These are phyloP conservation scores for Termitomyces bulborhizus DNA, from an alignment of 768 basidiomycete species.

Conservation along the genomic window DNA sequence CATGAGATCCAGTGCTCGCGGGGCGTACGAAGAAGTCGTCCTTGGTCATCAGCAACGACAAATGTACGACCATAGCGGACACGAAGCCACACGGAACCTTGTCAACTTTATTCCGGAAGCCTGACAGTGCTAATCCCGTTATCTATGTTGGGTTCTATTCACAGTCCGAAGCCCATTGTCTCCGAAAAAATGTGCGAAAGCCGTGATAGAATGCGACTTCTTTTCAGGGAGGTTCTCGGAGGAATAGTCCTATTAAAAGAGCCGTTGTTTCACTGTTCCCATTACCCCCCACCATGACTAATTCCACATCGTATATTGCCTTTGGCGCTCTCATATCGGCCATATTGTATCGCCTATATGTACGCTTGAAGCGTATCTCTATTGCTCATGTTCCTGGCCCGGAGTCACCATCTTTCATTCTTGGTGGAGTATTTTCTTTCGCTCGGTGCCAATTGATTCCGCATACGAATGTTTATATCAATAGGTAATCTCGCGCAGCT, in stretches of 20 bases:
- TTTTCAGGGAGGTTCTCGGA: not conserved
- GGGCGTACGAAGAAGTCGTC: constrained; percentile 1
- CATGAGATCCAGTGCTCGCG: not conserved
- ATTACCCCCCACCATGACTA: constrained; percentile 6
- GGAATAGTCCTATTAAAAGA: not conserved
- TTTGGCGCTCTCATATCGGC: constrained; percentile 5
- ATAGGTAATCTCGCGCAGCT: constrained; percentile 24
- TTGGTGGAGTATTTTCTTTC: constrained; percentile 20
- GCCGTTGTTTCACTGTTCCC: not conserved
- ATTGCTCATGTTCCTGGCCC: constrained; percentile 30
- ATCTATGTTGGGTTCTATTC: not conserved
- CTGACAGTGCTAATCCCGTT: not conserved
- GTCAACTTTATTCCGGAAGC: not conserved
- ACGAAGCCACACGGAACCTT: not conserved
- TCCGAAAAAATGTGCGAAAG: not conserved
- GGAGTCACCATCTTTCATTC: constrained; percentile 30
- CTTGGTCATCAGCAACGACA: constrained; percentile 10
- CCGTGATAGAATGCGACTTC: not conserved
- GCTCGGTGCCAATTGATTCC: not conserved
- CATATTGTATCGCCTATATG: constrained; percentile 22
- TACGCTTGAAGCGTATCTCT: constrained; percentile 24
- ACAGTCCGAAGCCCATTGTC: not conserved
- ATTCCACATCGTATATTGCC: constrained; percentile 3
- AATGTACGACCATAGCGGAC: constrained; percentile 1
- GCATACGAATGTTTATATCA: not conserved